phyloP scores from a whole-genome alignment of 805 yeast species.

The Wickerhamomyces silvicola region DNA sequence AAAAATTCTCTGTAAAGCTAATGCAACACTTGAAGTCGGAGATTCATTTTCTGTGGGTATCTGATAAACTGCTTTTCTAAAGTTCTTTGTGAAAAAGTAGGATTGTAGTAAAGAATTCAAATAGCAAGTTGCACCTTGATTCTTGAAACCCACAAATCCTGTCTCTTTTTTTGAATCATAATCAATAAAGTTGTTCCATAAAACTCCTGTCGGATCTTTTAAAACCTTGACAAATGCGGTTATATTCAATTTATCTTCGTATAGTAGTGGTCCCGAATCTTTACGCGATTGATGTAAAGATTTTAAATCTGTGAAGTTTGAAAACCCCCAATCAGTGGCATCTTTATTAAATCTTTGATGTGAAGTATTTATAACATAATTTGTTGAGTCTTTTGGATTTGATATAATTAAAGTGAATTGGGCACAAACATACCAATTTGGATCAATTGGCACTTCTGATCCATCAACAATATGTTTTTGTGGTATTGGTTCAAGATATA shows the following conservation, averaged over 20 bases:
- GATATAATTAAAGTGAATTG: constrained; percentile 83
- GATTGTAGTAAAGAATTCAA: constrained; percentile 89
- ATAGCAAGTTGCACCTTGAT: constrained; percentile 98
- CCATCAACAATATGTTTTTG: constrained; percentile 20
- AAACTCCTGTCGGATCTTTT: constrained; percentile 87
- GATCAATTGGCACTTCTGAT: constrained; percentile 27
- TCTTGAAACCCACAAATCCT: constrained; percentile 87
- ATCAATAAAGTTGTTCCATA: constrained; percentile 84
- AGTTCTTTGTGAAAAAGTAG: constrained; percentile 75
- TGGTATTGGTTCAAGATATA: constrained; percentile 71
- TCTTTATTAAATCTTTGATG: constrained; percentile 69
- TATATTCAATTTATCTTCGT: constrained; percentile 55
- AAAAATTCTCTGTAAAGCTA: constrained; percentile 83
- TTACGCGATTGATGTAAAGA: constrained; percentile 23
- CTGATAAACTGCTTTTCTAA: constrained; percentile 79
- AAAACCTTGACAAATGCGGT: constrained; percentile 73
- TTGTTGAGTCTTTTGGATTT: constrained; percentile 64
- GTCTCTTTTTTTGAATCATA: constrained; percentile 84
- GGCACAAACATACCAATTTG: constrained; percentile 83
- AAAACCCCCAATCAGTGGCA: constrained; percentile 96
- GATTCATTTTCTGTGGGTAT: constrained; percentile 71
- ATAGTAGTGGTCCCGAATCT: constrained; percentile 29
- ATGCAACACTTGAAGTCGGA: constrained; percentile 57
- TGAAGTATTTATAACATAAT: constrained; percentile 57
- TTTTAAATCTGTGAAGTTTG: constrained; percentile 58